Conservation (phyloP, 257 asterid genomes). For the Scutellaria minor region DNA sequence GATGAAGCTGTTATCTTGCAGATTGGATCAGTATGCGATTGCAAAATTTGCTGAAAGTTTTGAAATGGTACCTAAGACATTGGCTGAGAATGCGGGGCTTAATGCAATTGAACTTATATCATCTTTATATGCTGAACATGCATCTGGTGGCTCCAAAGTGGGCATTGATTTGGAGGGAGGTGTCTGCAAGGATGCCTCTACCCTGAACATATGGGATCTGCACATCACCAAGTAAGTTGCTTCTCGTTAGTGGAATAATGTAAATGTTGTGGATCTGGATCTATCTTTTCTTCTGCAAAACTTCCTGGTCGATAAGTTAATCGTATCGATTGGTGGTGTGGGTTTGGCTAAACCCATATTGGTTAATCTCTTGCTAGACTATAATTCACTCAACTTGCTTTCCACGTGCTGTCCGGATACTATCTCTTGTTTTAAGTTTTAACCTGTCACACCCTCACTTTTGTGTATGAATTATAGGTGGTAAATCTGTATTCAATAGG, state of each 20-base stretch:
- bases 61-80: constrained; percentile 93
- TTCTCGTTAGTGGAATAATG: constrained; percentile 16
- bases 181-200: constrained; percentile 72
- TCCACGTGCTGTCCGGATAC: background rate
- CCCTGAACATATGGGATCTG: constrained; percentile 79
- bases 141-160: constrained; percentile 76
- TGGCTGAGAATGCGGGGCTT: constrained; percentile 98
- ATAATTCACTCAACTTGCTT: background rate
- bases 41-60: constrained; percentile 96
- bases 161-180: constrained; percentile 91
- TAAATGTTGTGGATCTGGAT: constrained; percentile 15
- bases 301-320: background rate
- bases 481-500: background rate
- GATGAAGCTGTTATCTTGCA: constrained; percentile 42
- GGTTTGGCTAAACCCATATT: background rate
- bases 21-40: constrained; percentile 96
- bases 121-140: constrained; percentile 89
- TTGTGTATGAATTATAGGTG: background rate
- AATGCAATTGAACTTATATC: constrained; percentile 92
- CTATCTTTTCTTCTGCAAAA: background rate
- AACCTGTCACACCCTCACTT: background rate
- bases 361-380: background rate
- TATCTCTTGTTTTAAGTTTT: background rate
- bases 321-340: background rate
- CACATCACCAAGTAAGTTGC: constrained; percentile 75